Base-by-base conservation (phyloP, 371 early-diverging fungal species). In the Mucor plumbeus region DNA sequence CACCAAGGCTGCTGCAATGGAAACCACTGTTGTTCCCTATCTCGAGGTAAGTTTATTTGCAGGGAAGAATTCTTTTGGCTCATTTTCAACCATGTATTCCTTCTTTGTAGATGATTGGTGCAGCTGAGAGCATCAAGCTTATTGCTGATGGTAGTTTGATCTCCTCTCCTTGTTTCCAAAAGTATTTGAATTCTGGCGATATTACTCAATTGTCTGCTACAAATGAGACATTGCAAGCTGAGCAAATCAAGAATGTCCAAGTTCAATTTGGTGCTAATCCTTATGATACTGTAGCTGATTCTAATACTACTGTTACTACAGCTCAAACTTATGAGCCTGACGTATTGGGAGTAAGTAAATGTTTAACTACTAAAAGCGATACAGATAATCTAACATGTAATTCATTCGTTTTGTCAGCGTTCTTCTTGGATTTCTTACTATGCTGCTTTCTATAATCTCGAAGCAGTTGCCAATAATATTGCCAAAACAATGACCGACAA, bases 361-460 rank as follows among this genome's bases (percentile, higher is more conserved):
- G 1, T 31, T 40, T 33, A 11, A 7, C 4, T 11, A 38, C 5
- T 38, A 7, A 7, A 38, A 9, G 38, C 1, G 38, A 38, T 9
- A 26, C 26, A 38, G 38, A 38, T 38, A 9, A 7, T 38, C 56
- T 35, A 60, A 41, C 17, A 3, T 26, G 3, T 3, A 26, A 26
- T 3, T 3, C 1, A 26, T 26, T 26, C 3, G 26, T 26, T 26
- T 26, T 26, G 1, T 26, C 36, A 88, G 76, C 91, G 92, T 69
- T 81, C 87, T 63, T 90, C 91, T 69, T 93, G 93, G 93, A 64
- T 93, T 61, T 88, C 89, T 75, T 93, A 88, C 76, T 92, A 89
- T 79, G 87, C 87, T 33, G 79, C 85, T 19, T 93, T 91, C 75
- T 91, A 88, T 75, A 91, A 91, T 68, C 73, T 85, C 55, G 93